These are phyloP conservation scores for Filosporella fistucella DNA, from an alignment of 495 filamentous ascomycete genomes.

Conservation along the genomic window DNA sequence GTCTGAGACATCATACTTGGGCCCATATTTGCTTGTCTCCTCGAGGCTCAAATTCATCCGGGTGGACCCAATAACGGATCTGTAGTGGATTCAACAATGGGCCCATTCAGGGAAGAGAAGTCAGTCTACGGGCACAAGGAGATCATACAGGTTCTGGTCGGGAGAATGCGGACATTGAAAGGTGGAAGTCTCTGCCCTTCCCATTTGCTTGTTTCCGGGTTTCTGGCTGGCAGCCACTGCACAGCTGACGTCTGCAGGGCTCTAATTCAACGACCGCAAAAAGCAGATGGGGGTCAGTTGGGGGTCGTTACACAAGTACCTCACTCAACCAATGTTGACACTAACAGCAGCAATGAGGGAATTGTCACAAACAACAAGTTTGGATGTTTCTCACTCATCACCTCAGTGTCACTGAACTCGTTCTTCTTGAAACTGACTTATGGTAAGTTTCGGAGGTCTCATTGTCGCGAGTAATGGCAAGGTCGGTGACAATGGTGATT, in stretches of 20 bases:
- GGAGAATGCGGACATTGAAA: constrained; percentile 9
- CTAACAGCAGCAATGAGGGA: too few species aligned
- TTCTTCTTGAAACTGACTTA: too few species aligned
- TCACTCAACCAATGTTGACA: too few species aligned
- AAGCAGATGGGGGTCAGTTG: constrained; percentile 9
- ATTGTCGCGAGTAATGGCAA: too few species aligned
- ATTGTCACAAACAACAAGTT: constrained; percentile 3
- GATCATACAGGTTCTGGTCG: background rate
- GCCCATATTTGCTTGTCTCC: background rate
- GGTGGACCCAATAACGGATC: constrained; percentile 4
- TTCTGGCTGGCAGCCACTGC: constrained; percentile 1
- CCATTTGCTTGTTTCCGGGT: constrained; percentile 12
- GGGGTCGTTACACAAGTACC: too few species aligned
- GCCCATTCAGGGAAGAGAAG: background rate
- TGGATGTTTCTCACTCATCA: background rate
- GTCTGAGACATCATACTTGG: constrained; percentile 7
- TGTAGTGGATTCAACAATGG: constrained; percentile 6
- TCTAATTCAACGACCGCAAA: constrained; percentile 10
- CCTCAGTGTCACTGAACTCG: too few species aligned
- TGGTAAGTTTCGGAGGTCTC: too few species aligned
- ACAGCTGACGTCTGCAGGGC: background rate
- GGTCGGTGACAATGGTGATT: constrained; percentile 1
- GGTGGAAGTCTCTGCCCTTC: background rate
- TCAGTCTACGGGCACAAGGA: background rate
- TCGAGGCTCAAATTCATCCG: constrained; percentile 17